phyloP scores from a whole-genome alignment of 306 rosid species.

The Prunus fruticosa region DNA sequence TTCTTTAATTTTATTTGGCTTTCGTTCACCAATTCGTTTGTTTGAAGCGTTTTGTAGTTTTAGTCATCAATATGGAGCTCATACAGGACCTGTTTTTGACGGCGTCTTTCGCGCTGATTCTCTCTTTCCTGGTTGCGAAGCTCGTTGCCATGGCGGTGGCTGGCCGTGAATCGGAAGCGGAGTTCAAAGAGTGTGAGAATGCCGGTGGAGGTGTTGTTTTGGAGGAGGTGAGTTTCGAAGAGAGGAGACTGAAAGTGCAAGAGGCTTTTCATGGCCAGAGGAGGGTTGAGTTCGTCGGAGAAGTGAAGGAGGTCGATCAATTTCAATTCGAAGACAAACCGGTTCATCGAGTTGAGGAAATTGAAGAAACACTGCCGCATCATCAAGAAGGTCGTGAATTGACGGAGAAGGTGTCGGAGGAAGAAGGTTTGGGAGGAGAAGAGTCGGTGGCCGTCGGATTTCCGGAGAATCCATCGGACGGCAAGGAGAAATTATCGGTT shows the following conservation, averaged over 20 bases:
- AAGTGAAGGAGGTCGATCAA: conserved; percentile 17
- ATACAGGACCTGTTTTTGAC: conserved; percentile 45
- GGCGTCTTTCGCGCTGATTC: conserved; percentile 48
- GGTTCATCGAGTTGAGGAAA: conserved; percentile 2
- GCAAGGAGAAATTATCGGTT: neutral
- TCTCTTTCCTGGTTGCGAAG: conserved; percentile 53
- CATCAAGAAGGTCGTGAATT: conserved; percentile 3
- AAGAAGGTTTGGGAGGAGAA: neutral
- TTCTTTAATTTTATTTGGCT: neutral
- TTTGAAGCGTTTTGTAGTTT: neutral
- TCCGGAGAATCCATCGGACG: conserved; percentile 4
- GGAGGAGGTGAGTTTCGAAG: conserved; percentile 23
- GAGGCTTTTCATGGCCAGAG: conserved; percentile 24
- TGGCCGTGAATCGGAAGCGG: conserved; percentile 16
- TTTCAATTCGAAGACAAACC: conserved; percentile 19
- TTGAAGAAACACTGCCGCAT: conserved; percentile 4
- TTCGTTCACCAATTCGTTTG: neutral
- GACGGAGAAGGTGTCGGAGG: neutral
- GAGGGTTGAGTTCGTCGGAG: conserved; percentile 24
- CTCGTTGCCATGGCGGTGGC: conserved; percentile 47
- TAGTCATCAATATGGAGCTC: conserved; percentile 48
- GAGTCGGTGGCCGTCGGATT: conserved; percentile 3
- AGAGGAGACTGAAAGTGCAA: conserved; percentile 30
- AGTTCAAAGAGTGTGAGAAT: neutral
- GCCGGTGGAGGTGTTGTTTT: conserved; percentile 6